A percentile compares a stretch with the other conserved stretches of the same genome.
phyloP scores from a whole-genome alignment of 768 basidiomycete species.

The Collybiopsis confluens region DNA sequence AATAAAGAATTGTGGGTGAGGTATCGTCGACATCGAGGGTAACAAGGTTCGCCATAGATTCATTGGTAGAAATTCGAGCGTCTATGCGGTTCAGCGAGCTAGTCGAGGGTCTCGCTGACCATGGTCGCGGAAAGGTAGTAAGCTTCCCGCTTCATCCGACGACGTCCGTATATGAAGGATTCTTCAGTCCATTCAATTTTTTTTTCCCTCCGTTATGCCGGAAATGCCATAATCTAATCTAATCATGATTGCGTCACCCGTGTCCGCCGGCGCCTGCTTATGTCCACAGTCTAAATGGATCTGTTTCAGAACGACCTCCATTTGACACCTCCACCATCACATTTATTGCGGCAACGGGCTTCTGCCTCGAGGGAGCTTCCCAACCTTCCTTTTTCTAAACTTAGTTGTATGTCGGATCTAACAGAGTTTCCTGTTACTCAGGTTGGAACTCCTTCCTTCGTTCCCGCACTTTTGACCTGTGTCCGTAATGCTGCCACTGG shows the following conservation, averaged over 20 bases:
- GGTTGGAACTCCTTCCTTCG: conserved; percentile 41
- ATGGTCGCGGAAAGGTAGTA: not conserved
- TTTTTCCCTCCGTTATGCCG: too few relatives aligned
- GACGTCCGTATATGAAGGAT: not conserved
- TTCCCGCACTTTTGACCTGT: conserved; percentile 45
- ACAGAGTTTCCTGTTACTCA: conserved; percentile 23
- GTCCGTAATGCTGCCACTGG: conserved; percentile 35
- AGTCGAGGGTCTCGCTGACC: too few relatives aligned
- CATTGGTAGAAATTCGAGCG: conserved; percentile 13
- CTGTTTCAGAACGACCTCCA: too few relatives aligned
- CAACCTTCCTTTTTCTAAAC: not conserved
- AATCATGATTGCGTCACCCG: not conserved
- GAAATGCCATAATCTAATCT: not conserved
- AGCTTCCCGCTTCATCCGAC: not conserved
- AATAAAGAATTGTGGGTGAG: conserved; percentile 60
- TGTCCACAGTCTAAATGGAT: too few relatives aligned
- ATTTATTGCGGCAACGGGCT: too few relatives aligned
- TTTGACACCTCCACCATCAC: too few relatives aligned
- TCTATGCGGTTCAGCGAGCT: too few relatives aligned
- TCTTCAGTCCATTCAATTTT: too few relatives aligned
- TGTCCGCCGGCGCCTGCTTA: not conserved
- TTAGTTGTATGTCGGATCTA: conserved; percentile 9
- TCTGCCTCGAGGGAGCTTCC: too few relatives aligned
- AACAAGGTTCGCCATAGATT: conserved; percentile 30
- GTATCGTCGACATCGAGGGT: conserved; percentile 56